Conservation (phyloP, 2,329 filamentous ascomycete species). For the Colletotrichum lentis region DNA sequence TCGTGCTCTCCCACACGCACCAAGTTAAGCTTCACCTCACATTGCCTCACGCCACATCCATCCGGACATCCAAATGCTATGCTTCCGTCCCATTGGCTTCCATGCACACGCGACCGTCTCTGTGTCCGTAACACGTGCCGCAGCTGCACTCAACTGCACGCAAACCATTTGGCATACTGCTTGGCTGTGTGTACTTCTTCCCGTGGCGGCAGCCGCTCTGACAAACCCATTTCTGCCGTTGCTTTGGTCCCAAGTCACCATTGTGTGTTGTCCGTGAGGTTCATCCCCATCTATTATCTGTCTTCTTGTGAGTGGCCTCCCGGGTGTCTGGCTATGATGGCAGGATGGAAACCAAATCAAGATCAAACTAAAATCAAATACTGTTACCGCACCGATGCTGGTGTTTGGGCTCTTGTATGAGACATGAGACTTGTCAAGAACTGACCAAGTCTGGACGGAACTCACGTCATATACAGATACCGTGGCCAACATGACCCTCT, state of each 20-base stretch:
- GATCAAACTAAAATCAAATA: constrained; percentile 25
- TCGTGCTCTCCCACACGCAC: not conserved
- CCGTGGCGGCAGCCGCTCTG: not conserved
- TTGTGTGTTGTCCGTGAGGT: constrained; percentile 18
- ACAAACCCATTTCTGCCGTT: not conserved
- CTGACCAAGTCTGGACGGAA: constrained; percentile 27
- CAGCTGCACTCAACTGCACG: not conserved
- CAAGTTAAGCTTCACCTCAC: constrained; percentile 1
- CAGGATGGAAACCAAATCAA: constrained; percentile 14
- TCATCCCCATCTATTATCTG: constrained; percentile 23
- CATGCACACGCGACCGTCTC: not conserved
- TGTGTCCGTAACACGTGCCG: constrained; percentile 11
- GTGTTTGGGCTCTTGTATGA: constrained; percentile 36
- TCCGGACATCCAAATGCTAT: not conserved
- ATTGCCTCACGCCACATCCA: not conserved
- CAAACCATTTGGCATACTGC: not conserved
- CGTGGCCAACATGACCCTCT: constrained; percentile 7
- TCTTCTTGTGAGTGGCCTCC: constrained; percentile 17
- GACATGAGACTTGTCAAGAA: constrained; percentile 33
- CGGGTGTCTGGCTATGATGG: constrained; percentile 1
- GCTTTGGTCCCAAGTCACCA: constrained; percentile 18
- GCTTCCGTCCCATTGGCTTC: not conserved
- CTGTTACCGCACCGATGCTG: constrained; percentile 24
- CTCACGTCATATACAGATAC: constrained; percentile 13
- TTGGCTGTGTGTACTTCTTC: not conserved